phyloP scores from a whole-genome alignment of 164 flowering plant genomes.

The Chimonanthus salicifolius region DNA sequence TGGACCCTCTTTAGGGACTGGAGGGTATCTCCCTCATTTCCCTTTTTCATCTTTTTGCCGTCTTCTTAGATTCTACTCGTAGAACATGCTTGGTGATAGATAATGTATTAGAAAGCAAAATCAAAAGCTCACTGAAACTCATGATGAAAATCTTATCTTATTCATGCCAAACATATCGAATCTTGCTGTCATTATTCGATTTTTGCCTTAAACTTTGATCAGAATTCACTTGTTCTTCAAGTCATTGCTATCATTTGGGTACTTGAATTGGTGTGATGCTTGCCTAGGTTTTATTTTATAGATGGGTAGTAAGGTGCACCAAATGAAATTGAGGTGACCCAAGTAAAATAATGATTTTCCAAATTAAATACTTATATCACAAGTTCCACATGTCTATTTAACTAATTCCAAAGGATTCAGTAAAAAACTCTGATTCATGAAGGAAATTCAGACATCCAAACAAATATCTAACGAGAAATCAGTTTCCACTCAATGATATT shows the following conservation, averaged over 20 bases:
- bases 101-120: no score
- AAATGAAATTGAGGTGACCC: background rate
- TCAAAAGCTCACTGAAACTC: background rate
- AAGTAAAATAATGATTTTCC: background rate
- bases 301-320: background rate
- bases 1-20: no score
- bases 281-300: background rate
- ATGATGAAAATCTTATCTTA: background rate
- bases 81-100: background rate
- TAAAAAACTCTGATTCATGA: background rate
- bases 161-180: conserved; percentile 1
- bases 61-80: background rate
- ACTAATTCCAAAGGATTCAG: background rate
- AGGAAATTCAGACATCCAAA: background rate
- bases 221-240: background rate
- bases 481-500: background rate
- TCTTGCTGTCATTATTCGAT: background rate
- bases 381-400: background rate
- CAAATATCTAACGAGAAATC: background rate
- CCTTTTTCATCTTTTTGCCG: background rate
- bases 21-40: no score
- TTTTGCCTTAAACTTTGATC: background rate
- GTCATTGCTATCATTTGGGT: background rate
- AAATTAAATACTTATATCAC: background rate
- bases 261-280: conserved; percentile 1